phyloP scores from a whole-genome alignment of 2,329 filamentous ascomycete species.

The Zymoseptoria tritici region DNA sequence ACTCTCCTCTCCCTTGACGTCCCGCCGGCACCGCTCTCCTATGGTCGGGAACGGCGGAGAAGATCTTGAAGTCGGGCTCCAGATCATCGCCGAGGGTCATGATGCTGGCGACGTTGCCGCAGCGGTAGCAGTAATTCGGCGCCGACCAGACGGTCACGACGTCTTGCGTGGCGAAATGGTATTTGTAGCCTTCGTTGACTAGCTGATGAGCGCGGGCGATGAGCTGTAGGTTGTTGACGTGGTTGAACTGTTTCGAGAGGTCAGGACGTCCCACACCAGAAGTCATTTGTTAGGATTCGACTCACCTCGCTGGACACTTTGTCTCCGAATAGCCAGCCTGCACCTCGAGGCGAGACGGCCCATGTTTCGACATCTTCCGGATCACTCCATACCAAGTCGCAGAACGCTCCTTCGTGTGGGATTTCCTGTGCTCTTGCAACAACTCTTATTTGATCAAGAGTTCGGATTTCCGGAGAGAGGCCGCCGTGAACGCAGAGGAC shows the following conservation, averaged over 20 bases:
- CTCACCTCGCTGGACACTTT: conserved; percentile 65
- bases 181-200: conserved; percentile 76
- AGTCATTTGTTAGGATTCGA: no score
- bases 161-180: conserved; percentile 90
- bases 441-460: conserved; percentile 66
- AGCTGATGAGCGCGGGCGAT: conserved; percentile 69
- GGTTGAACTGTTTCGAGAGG: conserved; percentile 51
- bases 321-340: conserved; percentile 62
- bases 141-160: conserved; percentile 85
- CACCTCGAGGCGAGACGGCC: conserved; percentile 59
- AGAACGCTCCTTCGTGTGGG: conserved; percentile 69
- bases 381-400: conserved; percentile 69
- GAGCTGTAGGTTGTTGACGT: conserved; percentile 64
- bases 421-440: conserved; percentile 69
- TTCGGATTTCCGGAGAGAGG: conserved; percentile 64
- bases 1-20: conserved; percentile 42
- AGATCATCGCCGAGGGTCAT: conserved; percentile 63
- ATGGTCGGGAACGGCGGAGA: conserved; percentile 81
- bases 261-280: no score
- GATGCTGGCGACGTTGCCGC: conserved; percentile 80
- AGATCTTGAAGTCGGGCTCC: conserved; percentile 89
- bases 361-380: conserved; percentile 62
- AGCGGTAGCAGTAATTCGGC: conserved; percentile 94
- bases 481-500: conserved; percentile 68
- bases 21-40: conserved; percentile 70